A percentile compares a stretch with the other conserved stretches of the same genome.
phyloP scores from a whole-genome alignment of 2,329 filamentous ascomycete species.

The Claviceps sorghi region DNA sequence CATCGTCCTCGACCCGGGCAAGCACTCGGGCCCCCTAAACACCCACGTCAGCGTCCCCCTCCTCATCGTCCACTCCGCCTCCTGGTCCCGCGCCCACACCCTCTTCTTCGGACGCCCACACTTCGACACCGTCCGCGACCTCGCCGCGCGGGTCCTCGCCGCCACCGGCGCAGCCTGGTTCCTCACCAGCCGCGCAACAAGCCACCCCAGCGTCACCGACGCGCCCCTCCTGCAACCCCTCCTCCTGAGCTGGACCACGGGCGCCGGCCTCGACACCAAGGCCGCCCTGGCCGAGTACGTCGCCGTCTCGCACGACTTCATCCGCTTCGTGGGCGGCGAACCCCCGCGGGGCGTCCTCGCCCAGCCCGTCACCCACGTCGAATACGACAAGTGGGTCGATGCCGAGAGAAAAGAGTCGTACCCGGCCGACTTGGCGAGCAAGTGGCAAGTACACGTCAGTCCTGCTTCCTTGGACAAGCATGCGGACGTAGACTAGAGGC shows the following conservation, averaged over 20 bases:
- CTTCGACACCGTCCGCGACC: slow-evolving; percentile 45
- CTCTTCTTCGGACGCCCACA: slow-evolving; percentile 50
- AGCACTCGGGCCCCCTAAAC: slow-evolving; percentile 47
- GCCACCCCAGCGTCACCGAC: slow-evolving; percentile 52
- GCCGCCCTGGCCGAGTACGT: slow-evolving; percentile 47
- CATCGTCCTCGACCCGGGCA: slow-evolving; percentile 52
- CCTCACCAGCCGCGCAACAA: slow-evolving; percentile 36
- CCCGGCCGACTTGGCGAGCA: slow-evolving; percentile 18
- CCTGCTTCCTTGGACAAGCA: slow-evolving; percentile 8
- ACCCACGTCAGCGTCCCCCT: slow-evolving; percentile 41
- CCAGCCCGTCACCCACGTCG: slow-evolving; percentile 30
- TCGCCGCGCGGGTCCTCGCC: slow-evolving; percentile 32
- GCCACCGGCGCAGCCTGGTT: slow-evolving; percentile 36
- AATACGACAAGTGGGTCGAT: slow-evolving; percentile 27
- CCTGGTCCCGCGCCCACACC: slow-evolving; percentile 43
- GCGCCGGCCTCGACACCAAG: slow-evolving; percentile 40
- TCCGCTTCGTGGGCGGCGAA: slow-evolving; percentile 30
- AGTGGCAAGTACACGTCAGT: slow-evolving; percentile 30
- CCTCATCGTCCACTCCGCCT: slow-evolving; percentile 47
- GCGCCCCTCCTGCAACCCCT: slow-evolving; percentile 49
- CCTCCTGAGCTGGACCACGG: slow-evolving; percentile 46
- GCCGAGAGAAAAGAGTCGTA: slow-evolving; percentile 17
- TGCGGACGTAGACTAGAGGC: background rate
- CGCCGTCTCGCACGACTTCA: slow-evolving; percentile 40
- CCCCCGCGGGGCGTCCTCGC: slow-evolving; percentile 32